Evolutionary conservation across 371 early-diverging fungal genomes (phyloP), one percentile per base, ranked within the genome.

Genomic region (Dipsacomyces acuminosporus): DNA sequence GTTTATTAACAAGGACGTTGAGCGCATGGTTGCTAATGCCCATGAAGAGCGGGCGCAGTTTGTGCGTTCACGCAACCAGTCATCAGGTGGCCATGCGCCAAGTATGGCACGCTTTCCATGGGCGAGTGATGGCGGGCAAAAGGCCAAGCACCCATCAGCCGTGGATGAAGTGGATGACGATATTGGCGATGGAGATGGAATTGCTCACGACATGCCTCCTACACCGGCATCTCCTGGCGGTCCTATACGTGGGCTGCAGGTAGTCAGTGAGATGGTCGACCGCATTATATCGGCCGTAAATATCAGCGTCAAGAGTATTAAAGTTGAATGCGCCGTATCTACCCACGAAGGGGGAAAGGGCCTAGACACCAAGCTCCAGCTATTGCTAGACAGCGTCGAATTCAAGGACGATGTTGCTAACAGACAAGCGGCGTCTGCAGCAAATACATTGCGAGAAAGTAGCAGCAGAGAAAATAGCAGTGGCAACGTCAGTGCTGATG

Each of bases 221-320:
- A 42, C 45, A 22, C 70, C 70, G 3, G 59, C 52, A 19, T 55
- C 59, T 8, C 64, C 64, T 3, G 64, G 70, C 8, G 42, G 64
- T 21, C 45, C 69, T 0, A 55, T 67, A 21, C 55, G 56, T 25
- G 72, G 73, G 9, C 49, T 75, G 41, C 66, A 75, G 40, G 61
- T 75, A 1, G 49, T 75, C 46, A 75, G 75, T 51, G 76, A 75
- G 47, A 64, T 75, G 70, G 67, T 75, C 23, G 76, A 75, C 22
- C 56, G 67, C n/a, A 75, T 75, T 15, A 65, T 75, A 30, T 75
- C 75, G 20, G 75, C 75, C 23, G 61, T 74, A n/a, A 71, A 75
- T 42, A 54, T 75, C 14, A 56, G 58, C 17, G 55, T 75, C 18
- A 63, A 49, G 36, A 66, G 54, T 17, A 35, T 71, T 41, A 58